Base-by-base conservation (phyloP, 768 basidiomycete species). In the Podaxis sp. region DNA sequence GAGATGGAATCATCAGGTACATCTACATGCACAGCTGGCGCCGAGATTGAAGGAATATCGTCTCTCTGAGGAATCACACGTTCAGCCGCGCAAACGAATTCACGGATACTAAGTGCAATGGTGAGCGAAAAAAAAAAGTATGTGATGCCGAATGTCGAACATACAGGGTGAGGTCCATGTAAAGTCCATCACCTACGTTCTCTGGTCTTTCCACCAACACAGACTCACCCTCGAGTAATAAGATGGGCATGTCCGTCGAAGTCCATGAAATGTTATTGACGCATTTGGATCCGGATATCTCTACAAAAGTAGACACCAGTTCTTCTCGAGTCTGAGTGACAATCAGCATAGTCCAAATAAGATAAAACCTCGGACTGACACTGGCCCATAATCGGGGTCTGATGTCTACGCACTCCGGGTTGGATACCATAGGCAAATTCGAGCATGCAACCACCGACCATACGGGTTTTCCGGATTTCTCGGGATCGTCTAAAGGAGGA, bases 251-350 rank as follows among this genome's bases (percentile, higher is more conserved):
- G 29, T 61, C 60, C 2, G 60, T 61, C 17, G 38, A 25, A 2
- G 40, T 24, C 60, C 60, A 61, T 6, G 60, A 61, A 22, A 61
- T 55, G 19, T 47, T 55, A 17, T 61, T 61, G 53, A 61, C 43
- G 52, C 60, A 61, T 55, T 47, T 54, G 4, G 60, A 46, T 15
- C 43, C 60, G n/a, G 60, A 61, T 43, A 61, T 36, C 54, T 61
- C 60, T 22, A 38, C 19, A 36, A 54, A 61, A 15, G 60, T 22
- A 36, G 60, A 61, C 8, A 17, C 19, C 12, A 61, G 53, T 24
- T 61, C 60, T 22, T 41, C 53, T 55, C 60, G 40, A 13, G 8
- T 55, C 60, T 61, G 46, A 6, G 36, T 22, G 2, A 17, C 12
- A 25, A 41, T 60, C 24, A 54, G 51, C 41, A 13, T 5, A n/a